A percentile compares a stretch with the other conserved stretches of the same genome.
Conservation (phyloP, 352 stramenopile species). For the Pythium rhizo-oryzae region DNA sequence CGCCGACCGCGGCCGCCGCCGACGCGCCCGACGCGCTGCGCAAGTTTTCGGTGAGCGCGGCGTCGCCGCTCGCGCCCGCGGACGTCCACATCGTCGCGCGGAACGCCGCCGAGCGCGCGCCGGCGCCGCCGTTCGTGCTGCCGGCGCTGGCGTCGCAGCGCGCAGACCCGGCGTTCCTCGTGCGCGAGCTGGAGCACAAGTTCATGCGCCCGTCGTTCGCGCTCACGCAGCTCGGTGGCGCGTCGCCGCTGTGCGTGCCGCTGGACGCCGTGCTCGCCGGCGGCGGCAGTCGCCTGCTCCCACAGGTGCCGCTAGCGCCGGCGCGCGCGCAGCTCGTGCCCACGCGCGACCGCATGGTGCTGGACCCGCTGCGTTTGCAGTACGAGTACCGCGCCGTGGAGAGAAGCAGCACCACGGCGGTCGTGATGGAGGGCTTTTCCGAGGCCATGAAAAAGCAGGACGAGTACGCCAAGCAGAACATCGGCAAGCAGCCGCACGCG, state of each 20-base stretch:
- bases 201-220: constrained; percentile 37
- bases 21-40: constrained; percentile 23
- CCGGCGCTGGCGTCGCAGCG: constrained; percentile 45
- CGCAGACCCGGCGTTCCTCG: constrained; percentile 26
- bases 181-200: constrained; percentile 33
- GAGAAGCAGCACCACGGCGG: constrained; percentile 8
- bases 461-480: constrained; percentile 80
- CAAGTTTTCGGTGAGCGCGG: constrained; percentile 50
- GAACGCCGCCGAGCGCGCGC: background rate
- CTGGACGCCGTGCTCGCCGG: constrained; percentile 17
- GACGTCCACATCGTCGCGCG: constrained; percentile 49
- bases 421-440: constrained; percentile 55
- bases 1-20: background rate
- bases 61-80: constrained; percentile 48
- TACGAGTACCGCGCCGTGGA: constrained; percentile 65
- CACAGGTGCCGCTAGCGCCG: constrained; percentile 73
- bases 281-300: constrained; percentile 56
- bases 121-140: constrained; percentile 40
- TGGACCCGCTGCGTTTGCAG: constrained; percentile 46
- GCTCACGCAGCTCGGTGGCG: constrained; percentile 4
- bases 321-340: constrained; percentile 59
- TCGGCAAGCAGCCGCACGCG: constrained; percentile 76
- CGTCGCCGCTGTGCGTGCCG: constrained; percentile 41
- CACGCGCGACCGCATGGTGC: constrained; percentile 46
- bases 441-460: constrained; percentile 74